Conservation (phyloP, 495 filamentous ascomycete genomes). For the Xylaria bambusicola region DNA sequence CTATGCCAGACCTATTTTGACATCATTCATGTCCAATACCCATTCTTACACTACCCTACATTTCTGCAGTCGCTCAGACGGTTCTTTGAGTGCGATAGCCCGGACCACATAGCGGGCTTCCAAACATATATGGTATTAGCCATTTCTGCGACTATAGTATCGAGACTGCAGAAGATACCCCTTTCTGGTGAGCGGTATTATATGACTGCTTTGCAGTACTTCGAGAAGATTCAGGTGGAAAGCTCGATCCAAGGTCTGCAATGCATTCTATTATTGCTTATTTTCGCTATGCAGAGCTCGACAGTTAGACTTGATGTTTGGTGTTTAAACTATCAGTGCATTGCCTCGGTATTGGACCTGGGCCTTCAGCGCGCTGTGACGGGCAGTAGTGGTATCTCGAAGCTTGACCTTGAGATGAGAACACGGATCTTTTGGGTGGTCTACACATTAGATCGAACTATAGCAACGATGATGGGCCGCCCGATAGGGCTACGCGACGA, state of each 20-base stretch:
- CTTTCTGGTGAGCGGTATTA: conserved; percentile 49
- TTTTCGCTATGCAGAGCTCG: conserved; percentile 50
- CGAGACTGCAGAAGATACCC: conserved; percentile 40
- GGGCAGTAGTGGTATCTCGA: conserved; percentile 36
- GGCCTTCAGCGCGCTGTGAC: conserved; percentile 49
- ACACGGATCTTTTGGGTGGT: conserved; percentile 53
- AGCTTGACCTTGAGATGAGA: conserved; percentile 50
- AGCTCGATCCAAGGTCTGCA: conserved; percentile 45
- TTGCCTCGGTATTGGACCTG: conserved; percentile 48
- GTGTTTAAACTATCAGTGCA: conserved; percentile 52
- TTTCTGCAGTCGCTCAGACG: conserved; percentile 38
- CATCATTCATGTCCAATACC: conserved; percentile 44
- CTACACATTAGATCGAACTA: conserved; percentile 47
- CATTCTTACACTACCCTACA: conserved; percentile 46
- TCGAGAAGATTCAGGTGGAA: conserved; percentile 40
- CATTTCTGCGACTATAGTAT: conserved; percentile 46
- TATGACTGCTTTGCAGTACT: conserved; percentile 45
- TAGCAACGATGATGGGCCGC: conserved; percentile 53
- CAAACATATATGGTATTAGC: conserved; percentile 52
- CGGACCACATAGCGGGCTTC: conserved; percentile 32
- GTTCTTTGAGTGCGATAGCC: conserved; percentile 31
- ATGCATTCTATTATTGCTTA: conserved; percentile 46
- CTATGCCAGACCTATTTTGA: conserved; percentile 46
- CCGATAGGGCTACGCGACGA: conserved; percentile 54
- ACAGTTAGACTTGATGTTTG: conserved; percentile 49